These are phyloP conservation scores for Coniochaeta prunicola DNA, from an alignment of 2,329 filamentous ascomycete genomes.

Conservation along the genomic window DNA sequence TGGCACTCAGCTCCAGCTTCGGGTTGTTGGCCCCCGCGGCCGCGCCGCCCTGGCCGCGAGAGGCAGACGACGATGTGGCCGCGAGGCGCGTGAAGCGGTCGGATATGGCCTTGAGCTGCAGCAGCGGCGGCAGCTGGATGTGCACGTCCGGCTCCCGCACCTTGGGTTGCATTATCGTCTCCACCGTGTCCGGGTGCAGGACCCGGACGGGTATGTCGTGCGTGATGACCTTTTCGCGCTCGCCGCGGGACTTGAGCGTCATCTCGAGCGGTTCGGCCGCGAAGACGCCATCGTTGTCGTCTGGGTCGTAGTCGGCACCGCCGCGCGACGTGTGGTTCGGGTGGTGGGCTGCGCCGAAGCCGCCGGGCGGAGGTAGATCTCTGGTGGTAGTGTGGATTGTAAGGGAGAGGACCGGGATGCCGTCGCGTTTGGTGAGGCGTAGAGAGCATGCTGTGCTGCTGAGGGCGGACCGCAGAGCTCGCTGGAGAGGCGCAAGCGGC, in stretches of 20 bases:
- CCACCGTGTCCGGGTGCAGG: constrained; percentile 74
- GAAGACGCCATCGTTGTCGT: constrained; percentile 33
- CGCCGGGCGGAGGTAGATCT: constrained; percentile 15
- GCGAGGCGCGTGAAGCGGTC: constrained; percentile 92
- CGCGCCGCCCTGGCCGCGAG: constrained; percentile 1
- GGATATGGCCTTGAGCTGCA: constrained; percentile 87
- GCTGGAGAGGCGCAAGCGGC: constrained; percentile 77
- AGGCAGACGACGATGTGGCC: constrained; percentile 34
- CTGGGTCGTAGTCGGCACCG: constrained; percentile 20
- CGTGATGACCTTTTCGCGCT: constrained; percentile 85
- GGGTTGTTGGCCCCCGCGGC: constrained; percentile 40
- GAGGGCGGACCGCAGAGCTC: constrained; percentile 83
- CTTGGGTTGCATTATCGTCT: constrained; percentile 86
- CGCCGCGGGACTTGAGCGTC: constrained; percentile 36
- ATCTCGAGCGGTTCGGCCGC: constrained; percentile 45
- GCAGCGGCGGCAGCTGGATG: constrained; percentile 78
- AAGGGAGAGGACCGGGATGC: constrained; percentile 77
- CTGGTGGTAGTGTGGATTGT: constrained; percentile 77
- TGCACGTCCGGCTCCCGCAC: constrained; percentile 90
- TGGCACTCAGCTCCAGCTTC: constrained; percentile 80
- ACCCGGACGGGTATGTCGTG: constrained; percentile 96
- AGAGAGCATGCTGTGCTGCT: constrained; percentile 76
- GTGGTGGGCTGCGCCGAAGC: constrained; percentile 13
- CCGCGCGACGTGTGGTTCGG: constrained; percentile 17
- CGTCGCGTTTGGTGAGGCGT: constrained; percentile 87